Evolutionary conservation across 2,329 filamentous ascomycete species (phyloP).

Genomic region (Diaporthe capsici): DNA sequence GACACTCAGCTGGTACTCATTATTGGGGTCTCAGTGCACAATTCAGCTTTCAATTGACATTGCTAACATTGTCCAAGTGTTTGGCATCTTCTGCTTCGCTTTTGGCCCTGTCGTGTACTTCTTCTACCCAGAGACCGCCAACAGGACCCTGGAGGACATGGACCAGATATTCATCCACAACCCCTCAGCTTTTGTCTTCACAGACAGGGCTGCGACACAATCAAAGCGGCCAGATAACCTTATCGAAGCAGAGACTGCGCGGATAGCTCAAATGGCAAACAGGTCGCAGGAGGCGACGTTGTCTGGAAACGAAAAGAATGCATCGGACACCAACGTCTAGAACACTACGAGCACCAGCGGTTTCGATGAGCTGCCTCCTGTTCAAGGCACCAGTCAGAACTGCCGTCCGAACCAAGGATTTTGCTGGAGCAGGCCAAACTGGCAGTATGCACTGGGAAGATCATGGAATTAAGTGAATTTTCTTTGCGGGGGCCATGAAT

Average conservation of each 20-base stretch:
- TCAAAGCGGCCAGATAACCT: conserved; percentile 53
- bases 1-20: neutral
- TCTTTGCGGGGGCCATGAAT: neutral
- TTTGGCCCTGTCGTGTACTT: conserved; percentile 59
- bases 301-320: conserved; percentile 22
- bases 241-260: conserved; percentile 52
- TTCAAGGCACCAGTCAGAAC: neutral
- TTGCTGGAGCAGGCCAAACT: neutral
- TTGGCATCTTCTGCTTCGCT: conserved; percentile 50
- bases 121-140: conserved; percentile 64
- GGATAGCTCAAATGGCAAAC: conserved; percentile 44
- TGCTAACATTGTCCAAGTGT: conserved; percentile 38
- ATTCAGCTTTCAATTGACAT: neutral
- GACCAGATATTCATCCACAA: conserved; percentile 57
- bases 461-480: neutral
- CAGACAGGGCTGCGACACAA: conserved; percentile 52
- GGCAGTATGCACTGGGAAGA: neutral
- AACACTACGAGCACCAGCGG: neutral
- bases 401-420: no score
- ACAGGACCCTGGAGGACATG: conserved; percentile 63
- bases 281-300: conserved; percentile 17
- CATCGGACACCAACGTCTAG: neutral
- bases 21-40: no score
- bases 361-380: neutral
- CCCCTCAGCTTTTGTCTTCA: conserved; percentile 51